These are phyloP conservation scores for Pinus taeda DNA, from an alignment of 75 land plant species.

Conservation along the genomic window DNA sequence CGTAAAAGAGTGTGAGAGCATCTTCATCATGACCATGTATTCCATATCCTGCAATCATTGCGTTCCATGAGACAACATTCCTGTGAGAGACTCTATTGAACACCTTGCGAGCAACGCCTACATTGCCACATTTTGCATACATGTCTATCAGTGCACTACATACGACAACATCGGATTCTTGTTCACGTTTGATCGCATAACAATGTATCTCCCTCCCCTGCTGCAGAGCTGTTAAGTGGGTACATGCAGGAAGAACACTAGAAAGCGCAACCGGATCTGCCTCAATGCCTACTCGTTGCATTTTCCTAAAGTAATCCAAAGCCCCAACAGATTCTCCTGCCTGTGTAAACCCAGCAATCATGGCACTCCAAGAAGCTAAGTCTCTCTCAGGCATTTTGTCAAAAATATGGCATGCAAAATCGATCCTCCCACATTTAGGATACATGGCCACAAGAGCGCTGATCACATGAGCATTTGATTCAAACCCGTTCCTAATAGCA, in stretches of 20 bases:
- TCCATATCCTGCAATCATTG: constrained; percentile 25
- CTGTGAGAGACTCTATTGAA: constrained; percentile 13
- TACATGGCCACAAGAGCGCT: constrained; percentile 15
- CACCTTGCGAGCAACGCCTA: constrained; percentile 11
- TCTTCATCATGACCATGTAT: constrained; percentile 13
- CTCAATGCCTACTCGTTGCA: constrained; percentile 7
- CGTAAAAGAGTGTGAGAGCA: constrained; percentile 15
- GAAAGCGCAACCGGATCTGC: constrained; percentile 6
- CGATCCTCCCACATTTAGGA: constrained; percentile 9
- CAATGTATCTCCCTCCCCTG: constrained; percentile 8
- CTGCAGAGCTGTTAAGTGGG: constrained; percentile 12
- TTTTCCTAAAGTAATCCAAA: constrained; percentile 12
- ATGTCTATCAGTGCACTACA: constrained; percentile 18
- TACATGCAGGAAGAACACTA: constrained; percentile 16
- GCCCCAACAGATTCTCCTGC: constrained; percentile 8
- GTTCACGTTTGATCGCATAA: neutral
- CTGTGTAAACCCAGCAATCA: constrained; percentile 8
- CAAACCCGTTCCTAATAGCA: constrained; percentile 4
- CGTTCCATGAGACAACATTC: constrained; percentile 23
- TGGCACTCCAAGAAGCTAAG: constrained; percentile 15
- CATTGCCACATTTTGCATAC: constrained; percentile 25
- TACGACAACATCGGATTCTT: neutral
- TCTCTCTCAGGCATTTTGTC: constrained; percentile 13
- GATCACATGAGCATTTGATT: neutral
- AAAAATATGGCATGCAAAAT: constrained; percentile 11